Evolutionary conservation across 2,329 filamentous ascomycete species (phyloP).

Genomic region (Trichoderma sp.): DNA sequence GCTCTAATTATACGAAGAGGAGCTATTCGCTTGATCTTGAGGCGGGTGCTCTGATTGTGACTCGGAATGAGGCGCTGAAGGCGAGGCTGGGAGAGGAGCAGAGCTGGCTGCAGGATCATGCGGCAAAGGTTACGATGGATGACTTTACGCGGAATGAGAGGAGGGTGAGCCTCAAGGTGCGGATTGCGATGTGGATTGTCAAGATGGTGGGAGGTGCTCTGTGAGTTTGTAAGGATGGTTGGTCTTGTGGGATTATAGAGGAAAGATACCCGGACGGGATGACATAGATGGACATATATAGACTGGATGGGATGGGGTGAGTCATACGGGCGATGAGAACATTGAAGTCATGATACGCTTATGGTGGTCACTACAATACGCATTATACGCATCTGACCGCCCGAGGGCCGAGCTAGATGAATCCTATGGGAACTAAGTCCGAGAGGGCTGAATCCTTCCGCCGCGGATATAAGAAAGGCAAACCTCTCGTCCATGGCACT

Average conservation of each 20-base stretch:
- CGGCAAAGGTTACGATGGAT: slow-evolving; percentile 67
- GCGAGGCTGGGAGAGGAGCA: slow-evolving; percentile 76
- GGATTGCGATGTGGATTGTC: slow-evolving; percentile 93
- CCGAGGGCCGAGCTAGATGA: neutral
- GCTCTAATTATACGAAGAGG: slow-evolving; percentile 92
- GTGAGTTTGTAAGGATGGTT: slow-evolving; percentile 45
- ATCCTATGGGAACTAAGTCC: neutral
- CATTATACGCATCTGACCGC: neutral
- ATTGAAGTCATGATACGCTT: neutral
- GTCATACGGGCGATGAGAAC: neutral
- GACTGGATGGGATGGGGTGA: neutral
- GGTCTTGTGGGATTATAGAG: neutral
- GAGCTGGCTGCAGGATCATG: slow-evolving; percentile 75
- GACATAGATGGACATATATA: slow-evolving; percentile 6
- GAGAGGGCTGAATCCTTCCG: neutral
- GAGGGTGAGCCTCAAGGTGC: slow-evolving; percentile 80
- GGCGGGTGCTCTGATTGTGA: slow-evolving; percentile 83
- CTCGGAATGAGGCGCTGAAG: slow-evolving; percentile 72
- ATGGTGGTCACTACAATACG: neutral
- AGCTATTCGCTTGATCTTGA: slow-evolving; percentile 93
- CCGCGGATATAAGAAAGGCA: neutral
- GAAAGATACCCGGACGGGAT: slow-evolving; percentile 16
- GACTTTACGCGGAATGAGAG: slow-evolving; percentile 82
- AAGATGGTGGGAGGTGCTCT: slow-evolving; percentile 83
- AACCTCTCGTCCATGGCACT: neutral